Evolutionary conservation across 345 rosid genomes (phyloP).

Genomic region (Gossypium anomalum): DNA sequence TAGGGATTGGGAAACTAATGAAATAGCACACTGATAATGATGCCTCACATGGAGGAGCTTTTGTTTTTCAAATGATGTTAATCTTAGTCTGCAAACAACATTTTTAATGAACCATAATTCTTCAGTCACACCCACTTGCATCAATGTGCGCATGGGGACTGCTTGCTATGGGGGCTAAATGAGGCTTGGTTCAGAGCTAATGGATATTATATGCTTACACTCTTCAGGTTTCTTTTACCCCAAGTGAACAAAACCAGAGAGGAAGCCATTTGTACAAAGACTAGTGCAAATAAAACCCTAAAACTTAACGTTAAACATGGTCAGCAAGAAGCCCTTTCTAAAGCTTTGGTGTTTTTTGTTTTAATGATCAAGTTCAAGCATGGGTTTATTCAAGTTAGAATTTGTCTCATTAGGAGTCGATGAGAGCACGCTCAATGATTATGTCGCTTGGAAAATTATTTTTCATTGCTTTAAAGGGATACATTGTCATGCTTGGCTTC

Average conservation of each 20-base stretch:
- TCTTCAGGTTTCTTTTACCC: slow-evolving; percentile 11
- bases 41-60: slow-evolving; percentile 30
- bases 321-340: slow-evolving; percentile 8
- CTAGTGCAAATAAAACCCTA: slow-evolving; percentile 9
- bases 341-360: no score
- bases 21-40: slow-evolving; percentile 11
- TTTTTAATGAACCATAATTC: slow-evolving; percentile 29
- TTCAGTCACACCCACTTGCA: slow-evolving; percentile 19
- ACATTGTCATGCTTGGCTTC: slow-evolving; percentile 34
- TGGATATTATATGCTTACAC: background rate
- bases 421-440: slow-evolving; percentile 57
- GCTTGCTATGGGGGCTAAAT: slow-evolving; percentile 12
- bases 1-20: slow-evolving; percentile 20
- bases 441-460: slow-evolving; percentile 28
- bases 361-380: background rate
- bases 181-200: background rate
- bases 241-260: slow-evolving; percentile 11
- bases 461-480: slow-evolving; percentile 40
- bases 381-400: slow-evolving; percentile 12
- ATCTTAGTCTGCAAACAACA: slow-evolving; percentile 27
- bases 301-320: slow-evolving; percentile 21
- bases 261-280: background rate
- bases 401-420: slow-evolving; percentile 13
- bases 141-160: slow-evolving; percentile 20
- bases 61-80: slow-evolving; percentile 23